Conservation (phyloP, 768 basidiomycete species). For the Termitomyces sp. region DNA sequence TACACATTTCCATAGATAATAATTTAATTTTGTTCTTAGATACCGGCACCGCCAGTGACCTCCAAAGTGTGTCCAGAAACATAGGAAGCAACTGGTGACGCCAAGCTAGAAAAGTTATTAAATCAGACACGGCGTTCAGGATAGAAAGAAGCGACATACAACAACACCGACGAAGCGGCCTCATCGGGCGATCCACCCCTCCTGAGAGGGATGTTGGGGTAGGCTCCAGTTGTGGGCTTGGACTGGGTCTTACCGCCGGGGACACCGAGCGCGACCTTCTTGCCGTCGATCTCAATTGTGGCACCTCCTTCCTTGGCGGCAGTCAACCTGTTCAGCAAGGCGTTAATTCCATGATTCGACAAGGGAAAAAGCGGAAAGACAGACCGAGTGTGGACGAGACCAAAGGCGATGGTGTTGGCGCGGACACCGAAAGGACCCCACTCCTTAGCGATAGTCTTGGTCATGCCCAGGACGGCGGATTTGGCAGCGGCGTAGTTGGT, state of each 20-base stretch:
- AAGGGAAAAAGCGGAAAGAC: conserved; percentile 2
- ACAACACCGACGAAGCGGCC: conserved; percentile 68
- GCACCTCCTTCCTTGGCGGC: conserved; percentile 74
- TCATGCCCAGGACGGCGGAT: conserved; percentile 70
- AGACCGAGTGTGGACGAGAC: conserved; percentile 71
- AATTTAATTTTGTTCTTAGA: conserved; percentile 29
- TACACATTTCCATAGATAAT: neutral
- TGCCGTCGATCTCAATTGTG: conserved; percentile 73
- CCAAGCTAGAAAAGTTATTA: conserved; percentile 44
- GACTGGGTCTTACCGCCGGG: conserved; percentile 45
- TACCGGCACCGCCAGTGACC: conserved; percentile 77
- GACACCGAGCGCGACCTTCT: conserved; percentile 79
- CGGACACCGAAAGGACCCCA: conserved; percentile 83
- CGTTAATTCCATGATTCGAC: neutral
- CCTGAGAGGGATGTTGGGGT: conserved; percentile 53
- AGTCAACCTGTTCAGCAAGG: conserved; percentile 48
- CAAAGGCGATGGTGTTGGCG: conserved; percentile 77
- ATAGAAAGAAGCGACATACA: conserved; percentile 43
- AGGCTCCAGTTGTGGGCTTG: conserved; percentile 23
- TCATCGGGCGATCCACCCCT: conserved; percentile 69
- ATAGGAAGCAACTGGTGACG: conserved; percentile 73
- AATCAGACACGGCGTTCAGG: neutral
- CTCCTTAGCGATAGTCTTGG: conserved; percentile 85
- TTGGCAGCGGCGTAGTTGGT: conserved; percentile 80
- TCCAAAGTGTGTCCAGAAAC: conserved; percentile 81